These are phyloP conservation scores for Chalciporus chontae DNA, from an alignment of 768 basidiomycete genomes.

Conservation along the genomic window DNA sequence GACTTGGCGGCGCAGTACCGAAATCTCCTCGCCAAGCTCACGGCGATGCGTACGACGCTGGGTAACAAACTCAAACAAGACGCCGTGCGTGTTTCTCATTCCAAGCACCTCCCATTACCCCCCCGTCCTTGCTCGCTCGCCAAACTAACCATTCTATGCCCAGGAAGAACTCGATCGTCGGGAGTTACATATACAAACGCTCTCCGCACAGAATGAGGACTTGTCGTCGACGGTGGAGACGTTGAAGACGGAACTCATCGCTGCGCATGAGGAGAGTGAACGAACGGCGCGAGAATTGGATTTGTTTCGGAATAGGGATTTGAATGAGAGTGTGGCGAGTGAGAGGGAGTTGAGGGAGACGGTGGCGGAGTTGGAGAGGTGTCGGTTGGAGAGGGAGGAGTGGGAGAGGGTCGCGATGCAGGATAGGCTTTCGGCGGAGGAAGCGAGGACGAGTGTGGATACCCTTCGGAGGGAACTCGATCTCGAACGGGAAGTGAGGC, in stretches of 20 bases:
- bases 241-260: conserved; percentile 74
- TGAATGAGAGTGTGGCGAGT: conserved; percentile 66
- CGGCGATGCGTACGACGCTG: conserved; percentile 88
- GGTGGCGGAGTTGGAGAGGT: conserved; percentile 83
- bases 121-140: not conserved
- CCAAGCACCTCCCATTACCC: not conserved
- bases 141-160: conserved; percentile 6
- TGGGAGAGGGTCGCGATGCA: conserved; percentile 58
- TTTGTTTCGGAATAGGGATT: conserved; percentile 55
- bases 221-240: conserved; percentile 68
- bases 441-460: conserved; percentile 56
- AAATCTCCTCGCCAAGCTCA: conserved; percentile 81
- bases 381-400: conserved; percentile 77
- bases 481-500: conserved; percentile 55
- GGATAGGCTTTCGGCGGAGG: conserved; percentile 73
- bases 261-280: conserved; percentile 73
- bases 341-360: conserved; percentile 80
- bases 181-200: conserved; percentile 76
- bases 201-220: conserved; percentile 77
- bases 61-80: conserved; percentile 95
- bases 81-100: conserved; percentile 59
- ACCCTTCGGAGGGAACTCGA: conserved; percentile 62
- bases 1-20: conserved; percentile 81
- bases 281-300: conserved; percentile 69
- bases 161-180: conserved; percentile 98